These are phyloP conservation scores for Acacia concinna DNA, from an alignment of 331 rosid species.

Conservation along the genomic window DNA sequence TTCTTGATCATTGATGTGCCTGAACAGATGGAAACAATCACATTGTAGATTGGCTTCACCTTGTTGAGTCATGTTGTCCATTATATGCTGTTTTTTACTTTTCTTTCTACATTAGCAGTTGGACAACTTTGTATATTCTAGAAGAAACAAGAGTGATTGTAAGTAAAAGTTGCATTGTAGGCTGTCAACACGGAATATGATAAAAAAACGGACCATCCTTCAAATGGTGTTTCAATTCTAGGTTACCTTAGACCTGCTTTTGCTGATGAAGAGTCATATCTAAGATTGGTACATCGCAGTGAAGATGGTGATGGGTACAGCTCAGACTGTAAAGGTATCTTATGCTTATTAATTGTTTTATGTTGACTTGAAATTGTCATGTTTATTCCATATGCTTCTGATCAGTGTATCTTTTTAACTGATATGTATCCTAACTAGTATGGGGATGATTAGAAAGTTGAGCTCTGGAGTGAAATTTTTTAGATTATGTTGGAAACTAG, in stretches of 20 bases:
- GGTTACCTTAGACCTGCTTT: conserved; percentile 84
- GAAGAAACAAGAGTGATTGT: conserved; percentile 29
- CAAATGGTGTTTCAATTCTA: conserved; percentile 83
- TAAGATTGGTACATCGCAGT: conserved; percentile 51
- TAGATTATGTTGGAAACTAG: not conserved
- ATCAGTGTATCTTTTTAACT: not conserved
- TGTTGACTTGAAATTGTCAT: not conserved
- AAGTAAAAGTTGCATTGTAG: conserved; percentile 47
- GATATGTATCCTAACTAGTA: not conserved
- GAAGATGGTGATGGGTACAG: conserved; percentile 59
- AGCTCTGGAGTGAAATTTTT: not conserved
- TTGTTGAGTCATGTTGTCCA: not conserved
- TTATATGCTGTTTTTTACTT: not conserved
- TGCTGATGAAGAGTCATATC: conserved; percentile 70
- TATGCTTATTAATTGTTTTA: not conserved
- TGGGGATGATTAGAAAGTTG: not conserved
- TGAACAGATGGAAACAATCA: not conserved
- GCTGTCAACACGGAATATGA: conserved; percentile 53
- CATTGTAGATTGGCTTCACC: not conserved
- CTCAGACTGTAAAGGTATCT: conserved; percentile 68
- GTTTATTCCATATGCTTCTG: not conserved
- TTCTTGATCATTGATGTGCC: not conserved
- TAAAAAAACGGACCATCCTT: conserved; percentile 71
- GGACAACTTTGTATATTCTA: conserved; percentile 17
- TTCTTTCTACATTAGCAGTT: not conserved